Percentiles rank a stretch among this genome's conserved stretches.
Evolutionary conservation across 495 filamentous ascomycete genomes (phyloP).

Genomic region (Xylaria grammica): DNA sequence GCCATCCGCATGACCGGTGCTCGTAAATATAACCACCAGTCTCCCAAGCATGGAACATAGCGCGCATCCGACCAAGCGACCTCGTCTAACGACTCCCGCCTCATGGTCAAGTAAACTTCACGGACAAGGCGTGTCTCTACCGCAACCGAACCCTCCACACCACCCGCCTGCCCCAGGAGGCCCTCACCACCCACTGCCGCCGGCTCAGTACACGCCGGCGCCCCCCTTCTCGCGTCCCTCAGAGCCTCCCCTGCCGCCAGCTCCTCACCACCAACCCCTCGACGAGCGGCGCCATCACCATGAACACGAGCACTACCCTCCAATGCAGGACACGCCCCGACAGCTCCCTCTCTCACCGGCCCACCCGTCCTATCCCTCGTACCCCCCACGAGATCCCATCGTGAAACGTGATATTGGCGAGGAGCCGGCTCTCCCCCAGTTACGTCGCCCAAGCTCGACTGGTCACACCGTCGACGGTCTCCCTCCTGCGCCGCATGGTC

Average conservation of each 20-base stretch:
- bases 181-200: slow-evolving; percentile 49
- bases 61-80: slow-evolving; percentile 54
- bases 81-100: slow-evolving; percentile 46
- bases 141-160: slow-evolving; percentile 49
- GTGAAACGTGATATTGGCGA: slow-evolving; percentile 57
- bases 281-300: slow-evolving; percentile 52
- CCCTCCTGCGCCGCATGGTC: slow-evolving; percentile 43
- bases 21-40: slow-evolving; percentile 35
- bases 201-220: slow-evolving; percentile 48
- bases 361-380: slow-evolving; percentile 47
- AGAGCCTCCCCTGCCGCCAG: slow-evolving; percentile 41
- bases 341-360: slow-evolving; percentile 52
- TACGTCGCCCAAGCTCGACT: slow-evolving; percentile 51
- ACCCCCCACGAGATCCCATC: slow-evolving; percentile 49
- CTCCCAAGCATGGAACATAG: slow-evolving; percentile 57
- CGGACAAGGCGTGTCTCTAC: slow-evolving; percentile 48
- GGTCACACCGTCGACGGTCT: slow-evolving; percentile 45
- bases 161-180: slow-evolving; percentile 34
- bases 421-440: slow-evolving; percentile 49
- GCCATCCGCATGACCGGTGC: slow-evolving; percentile 35
- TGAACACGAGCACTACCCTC: slow-evolving; percentile 54
- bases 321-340: slow-evolving; percentile 57
- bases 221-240: slow-evolving; percentile 46
- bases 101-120: slow-evolving; percentile 49
- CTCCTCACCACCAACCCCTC: slow-evolving; percentile 43